phyloP scores from a whole-genome alignment of 1,284 basidiomycete genomes.

The Ceratobasidium papillatum region DNA sequence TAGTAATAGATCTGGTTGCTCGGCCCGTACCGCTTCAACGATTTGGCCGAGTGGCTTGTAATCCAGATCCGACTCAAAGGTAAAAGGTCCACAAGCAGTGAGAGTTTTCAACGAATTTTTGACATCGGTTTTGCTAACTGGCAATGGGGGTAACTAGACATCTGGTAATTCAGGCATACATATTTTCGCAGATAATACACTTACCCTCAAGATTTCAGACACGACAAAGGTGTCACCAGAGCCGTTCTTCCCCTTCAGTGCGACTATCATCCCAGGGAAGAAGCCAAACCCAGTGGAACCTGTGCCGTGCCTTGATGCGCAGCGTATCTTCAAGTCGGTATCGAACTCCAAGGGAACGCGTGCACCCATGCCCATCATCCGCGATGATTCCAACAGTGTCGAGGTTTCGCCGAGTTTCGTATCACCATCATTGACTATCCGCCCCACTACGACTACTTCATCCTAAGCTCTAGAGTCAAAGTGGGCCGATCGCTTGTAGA shows the following conservation, averaged over 20 bases:
- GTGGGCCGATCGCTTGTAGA: not conserved
- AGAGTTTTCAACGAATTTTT: conserved; percentile 52
- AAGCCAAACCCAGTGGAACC: conserved; percentile 77
- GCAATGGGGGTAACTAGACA: conserved; percentile 53
- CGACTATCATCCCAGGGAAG: conserved; percentile 90
- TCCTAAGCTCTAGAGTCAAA: conserved; percentile 60
- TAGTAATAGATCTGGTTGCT: conserved; percentile 79
- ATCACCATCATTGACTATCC: conserved; percentile 80
- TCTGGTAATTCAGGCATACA: not conserved
- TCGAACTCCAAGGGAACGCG: conserved; percentile 78
- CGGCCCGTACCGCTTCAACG: conserved; percentile 63
- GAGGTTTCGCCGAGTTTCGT: conserved; percentile 77
- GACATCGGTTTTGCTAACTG: conserved; percentile 54
- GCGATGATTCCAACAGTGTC: conserved; percentile 81
- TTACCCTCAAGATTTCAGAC: conserved; percentile 80
- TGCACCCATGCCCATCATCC: conserved; percentile 76
- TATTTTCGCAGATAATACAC: conserved; percentile 46
- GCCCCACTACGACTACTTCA: conserved; percentile 78
- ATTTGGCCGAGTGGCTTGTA: conserved; percentile 75
- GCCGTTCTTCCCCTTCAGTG: conserved; percentile 90
- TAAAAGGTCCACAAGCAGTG: conserved; percentile 84
- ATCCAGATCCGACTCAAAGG: conserved; percentile 75
- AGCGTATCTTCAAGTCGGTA: conserved; percentile 69
- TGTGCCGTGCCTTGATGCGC: conserved; percentile 58
- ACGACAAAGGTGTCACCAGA: conserved; percentile 88